Base-by-base conservation (phyloP, 176 grass and related monocot genomes). In the Metroxylon sagu region DNA sequence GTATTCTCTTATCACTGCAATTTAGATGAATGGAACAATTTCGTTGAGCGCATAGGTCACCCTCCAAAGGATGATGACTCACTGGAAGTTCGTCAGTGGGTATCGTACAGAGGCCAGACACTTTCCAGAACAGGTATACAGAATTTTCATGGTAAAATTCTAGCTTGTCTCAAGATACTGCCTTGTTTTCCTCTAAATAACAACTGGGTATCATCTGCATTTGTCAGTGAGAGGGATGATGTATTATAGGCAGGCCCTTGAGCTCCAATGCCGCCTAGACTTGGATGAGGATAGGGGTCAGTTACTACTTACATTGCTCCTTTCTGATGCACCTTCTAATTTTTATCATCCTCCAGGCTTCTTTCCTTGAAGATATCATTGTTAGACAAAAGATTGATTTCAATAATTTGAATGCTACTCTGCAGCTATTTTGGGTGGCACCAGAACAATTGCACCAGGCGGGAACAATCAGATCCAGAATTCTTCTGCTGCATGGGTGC, bases 201-300 rank as follows among this genome's bases (percentile, higher is more conserved):
- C 35, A 43, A 12, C 35, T 43, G 35, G 31, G 35, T 43, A 43
- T 43, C 35, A 43, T 43, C 35, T 43, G 35, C 35, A 43, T 73
- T 61, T 72, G 16, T 54, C 55, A 98, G 93, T 98, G 29, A 87
- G 93, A 92, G 93, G 93, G 72, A 89, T 98, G 84, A 98, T 98
- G 93, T 98, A 98, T 73, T 98, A 98, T 25, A 83, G 74, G 60
- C 72, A 2, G 26, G 93, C 93, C 54, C 81, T 98, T 71, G 48
- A 83, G 61, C 62, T 80, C 62, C 93, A 98, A 53, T 92, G 51
- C 48, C 54, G 48, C 14, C 76, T 92, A 65, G 93, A 98, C 65
- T 62, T 39, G 18, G 64, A 15, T 56, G 16, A 21, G 5, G 64
- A 81, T 81, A 30, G 18, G 30, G 81, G 93, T 97, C 54, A 85